Evolutionary conservation across 495 filamentous ascomycete species (phyloP).

Genomic region (Aspergillus ellipticus): DNA sequence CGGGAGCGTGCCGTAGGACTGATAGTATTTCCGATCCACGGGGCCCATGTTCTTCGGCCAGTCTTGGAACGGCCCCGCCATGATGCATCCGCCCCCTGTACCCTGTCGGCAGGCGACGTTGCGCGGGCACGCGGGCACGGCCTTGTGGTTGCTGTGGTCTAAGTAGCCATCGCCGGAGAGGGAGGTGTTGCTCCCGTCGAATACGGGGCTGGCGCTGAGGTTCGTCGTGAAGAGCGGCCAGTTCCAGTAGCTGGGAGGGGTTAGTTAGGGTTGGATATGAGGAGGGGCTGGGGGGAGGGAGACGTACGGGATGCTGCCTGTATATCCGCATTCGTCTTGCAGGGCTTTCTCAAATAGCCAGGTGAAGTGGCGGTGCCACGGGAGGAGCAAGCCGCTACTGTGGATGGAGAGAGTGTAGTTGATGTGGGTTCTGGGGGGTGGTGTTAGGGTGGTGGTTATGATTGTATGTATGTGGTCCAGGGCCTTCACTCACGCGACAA

Average conservation of each 20-base stretch:
- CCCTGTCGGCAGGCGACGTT: constrained; percentile 31
- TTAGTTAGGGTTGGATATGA: neutral
- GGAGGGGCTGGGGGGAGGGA: neutral
- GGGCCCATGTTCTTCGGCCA: constrained; percentile 47
- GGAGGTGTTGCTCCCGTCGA: constrained; percentile 43
- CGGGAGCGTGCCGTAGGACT: constrained; percentile 9
- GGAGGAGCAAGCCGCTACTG: constrained; percentile 47
- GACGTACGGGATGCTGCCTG: constrained; percentile 41
- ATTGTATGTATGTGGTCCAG: too few species aligned
- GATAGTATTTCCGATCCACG: constrained; percentile 34
- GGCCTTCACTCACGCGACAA: constrained; percentile 52
- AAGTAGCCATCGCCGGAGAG: constrained; percentile 47
- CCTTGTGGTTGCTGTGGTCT: constrained; percentile 21
- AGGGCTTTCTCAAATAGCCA: constrained; percentile 60
- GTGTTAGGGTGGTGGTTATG: too few species aligned
- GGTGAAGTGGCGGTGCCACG: constrained; percentile 66
- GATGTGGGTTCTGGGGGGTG: constrained; percentile 42
- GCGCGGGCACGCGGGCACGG: constrained; percentile 17
- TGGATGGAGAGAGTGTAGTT: constrained; percentile 43
- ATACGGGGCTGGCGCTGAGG: constrained; percentile 36
- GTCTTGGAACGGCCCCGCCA: constrained; percentile 50
- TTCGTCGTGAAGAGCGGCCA: constrained; percentile 40
- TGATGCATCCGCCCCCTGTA: constrained; percentile 62
- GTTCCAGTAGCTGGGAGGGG: constrained; percentile 51
- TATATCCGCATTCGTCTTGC: constrained; percentile 64